These are phyloP conservation scores for Pseudocercospora cruenta DNA, from an alignment of 2,329 filamentous ascomycete genomes.

Conservation along the genomic window DNA sequence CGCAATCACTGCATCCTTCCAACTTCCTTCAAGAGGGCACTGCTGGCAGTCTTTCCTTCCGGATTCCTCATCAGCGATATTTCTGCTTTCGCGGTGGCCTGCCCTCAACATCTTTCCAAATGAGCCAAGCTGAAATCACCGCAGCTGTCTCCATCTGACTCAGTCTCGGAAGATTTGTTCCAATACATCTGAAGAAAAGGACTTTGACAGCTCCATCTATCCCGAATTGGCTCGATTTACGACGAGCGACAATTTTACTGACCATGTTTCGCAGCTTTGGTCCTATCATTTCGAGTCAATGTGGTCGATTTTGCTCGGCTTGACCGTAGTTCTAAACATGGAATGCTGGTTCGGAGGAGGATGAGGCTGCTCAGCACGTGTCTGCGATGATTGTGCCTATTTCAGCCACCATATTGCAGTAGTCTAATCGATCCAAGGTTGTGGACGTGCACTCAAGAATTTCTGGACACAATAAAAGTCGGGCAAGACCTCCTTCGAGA, in stretches of 20 bases:
- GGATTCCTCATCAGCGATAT: not conserved
- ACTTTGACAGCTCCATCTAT: not conserved
- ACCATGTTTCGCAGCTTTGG: not conserved
- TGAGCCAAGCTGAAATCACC: not conserved
- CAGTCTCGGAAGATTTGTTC: not conserved
- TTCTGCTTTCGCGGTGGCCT: not conserved
- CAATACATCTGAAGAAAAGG: not conserved
- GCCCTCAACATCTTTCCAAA: not conserved
- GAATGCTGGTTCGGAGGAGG: not conserved
- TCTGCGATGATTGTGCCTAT: constrained; percentile 5
- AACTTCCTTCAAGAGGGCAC: not conserved
- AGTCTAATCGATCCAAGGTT: not conserved
- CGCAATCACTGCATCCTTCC: not conserved
- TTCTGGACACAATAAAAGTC: too few species aligned
- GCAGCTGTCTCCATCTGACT: not conserved
- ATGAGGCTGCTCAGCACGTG: not conserved
- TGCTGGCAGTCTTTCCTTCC: not conserved
- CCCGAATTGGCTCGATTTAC: not conserved
- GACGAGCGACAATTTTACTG: not conserved
- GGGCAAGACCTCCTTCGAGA: too few species aligned
- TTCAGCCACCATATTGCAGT: not conserved
- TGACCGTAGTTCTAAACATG: not conserved
- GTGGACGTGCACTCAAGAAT: not conserved
- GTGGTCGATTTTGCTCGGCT: not conserved
- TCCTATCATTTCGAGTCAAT: not conserved